A percentile compares a stretch with the other conserved stretches of the same genome.
phyloP scores from a whole-genome alignment of 2,329 filamentous ascomycete genomes.

The Pseudocercospora pini-densiflorae region DNA sequence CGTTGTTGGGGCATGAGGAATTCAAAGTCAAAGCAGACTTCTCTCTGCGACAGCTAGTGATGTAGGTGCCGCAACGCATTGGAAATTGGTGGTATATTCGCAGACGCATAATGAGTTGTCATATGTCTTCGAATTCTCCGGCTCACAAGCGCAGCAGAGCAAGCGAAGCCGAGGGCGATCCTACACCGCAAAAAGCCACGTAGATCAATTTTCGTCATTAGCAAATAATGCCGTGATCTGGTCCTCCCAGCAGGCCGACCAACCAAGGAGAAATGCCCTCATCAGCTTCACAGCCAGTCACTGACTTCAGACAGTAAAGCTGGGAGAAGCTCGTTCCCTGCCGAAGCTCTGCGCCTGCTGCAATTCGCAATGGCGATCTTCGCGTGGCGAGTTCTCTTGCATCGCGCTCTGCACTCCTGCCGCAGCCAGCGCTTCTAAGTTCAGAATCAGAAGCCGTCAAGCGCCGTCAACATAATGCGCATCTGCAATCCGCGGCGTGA shows the following conservation, averaged over 20 bases:
- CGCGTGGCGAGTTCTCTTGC: not conserved
- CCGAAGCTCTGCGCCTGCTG: not conserved
- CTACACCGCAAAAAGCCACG: conserved; percentile 4
- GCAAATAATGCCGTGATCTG: not conserved
- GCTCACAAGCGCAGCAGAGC: not conserved
- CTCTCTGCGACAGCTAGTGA: not conserved
- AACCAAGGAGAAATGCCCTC: not conserved
- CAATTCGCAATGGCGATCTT: not conserved
- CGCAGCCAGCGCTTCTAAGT: not conserved
- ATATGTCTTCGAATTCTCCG: not conserved
- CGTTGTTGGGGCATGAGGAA: not conserved
- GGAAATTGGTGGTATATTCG: conserved; percentile 6
- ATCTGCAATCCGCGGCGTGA: not conserved
- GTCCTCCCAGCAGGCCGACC: not conserved
- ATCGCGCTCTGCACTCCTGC: conserved; percentile 1
- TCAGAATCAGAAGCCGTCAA: not conserved
- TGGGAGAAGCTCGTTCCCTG: not conserved
- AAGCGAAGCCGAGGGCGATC: not conserved
- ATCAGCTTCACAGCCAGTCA: not conserved
- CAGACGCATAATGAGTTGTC: not conserved
- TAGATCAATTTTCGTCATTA: conserved; percentile 6
- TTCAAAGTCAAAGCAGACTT: not conserved
- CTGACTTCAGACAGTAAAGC: not conserved
- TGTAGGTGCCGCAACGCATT: not conserved
- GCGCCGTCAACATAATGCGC: not conserved